Percentiles rank a stretch among this genome's conserved stretches.
These are phyloP conservation scores for Diutina mesorugosa DNA, from an alignment of 1,139 yeast genomes.

Conservation along the genomic window DNA sequence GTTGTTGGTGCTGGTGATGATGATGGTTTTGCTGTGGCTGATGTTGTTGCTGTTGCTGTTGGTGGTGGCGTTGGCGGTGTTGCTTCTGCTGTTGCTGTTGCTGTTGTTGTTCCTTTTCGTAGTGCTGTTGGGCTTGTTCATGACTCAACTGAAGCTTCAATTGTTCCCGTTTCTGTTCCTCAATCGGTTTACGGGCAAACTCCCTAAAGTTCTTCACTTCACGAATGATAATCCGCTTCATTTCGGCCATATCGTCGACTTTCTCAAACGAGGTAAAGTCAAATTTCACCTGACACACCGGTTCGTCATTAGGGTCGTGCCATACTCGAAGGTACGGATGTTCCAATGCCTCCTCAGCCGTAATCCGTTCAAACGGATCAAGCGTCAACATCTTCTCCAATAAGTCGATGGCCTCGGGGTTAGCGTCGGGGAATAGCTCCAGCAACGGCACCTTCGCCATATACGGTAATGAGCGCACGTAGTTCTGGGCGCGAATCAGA, in stretches of 20 bases:
- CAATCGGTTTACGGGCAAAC: constrained; percentile 66
- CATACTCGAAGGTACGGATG: constrained; percentile 72
- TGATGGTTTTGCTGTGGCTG: constrained; percentile 4
- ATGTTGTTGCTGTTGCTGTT: constrained; percentile 8
- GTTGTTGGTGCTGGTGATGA: constrained; percentile 1
- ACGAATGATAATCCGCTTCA: constrained; percentile 66
- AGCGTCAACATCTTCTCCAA: constrained; percentile 53
- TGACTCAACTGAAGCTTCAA: constrained; percentile 23
- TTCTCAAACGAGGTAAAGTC: constrained; percentile 80
- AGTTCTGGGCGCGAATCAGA: constrained; percentile 82
- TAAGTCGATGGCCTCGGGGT: constrained; percentile 76
- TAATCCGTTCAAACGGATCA: constrained; percentile 55
- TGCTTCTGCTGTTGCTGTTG: constrained; percentile 9
- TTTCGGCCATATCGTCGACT: constrained; percentile 64
- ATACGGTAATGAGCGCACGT: constrained; percentile 73
- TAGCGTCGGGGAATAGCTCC: constrained; percentile 69
- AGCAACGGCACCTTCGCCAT: constrained; percentile 74
- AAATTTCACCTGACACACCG: constrained; percentile 69
- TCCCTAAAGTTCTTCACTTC: constrained; percentile 76
- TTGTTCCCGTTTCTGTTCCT: constrained; percentile 46
- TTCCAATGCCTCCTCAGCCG: constrained; percentile 47
- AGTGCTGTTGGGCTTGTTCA: constrained; percentile 16
- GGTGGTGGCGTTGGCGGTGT: constrained; percentile 6
- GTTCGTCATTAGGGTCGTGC: constrained; percentile 97
- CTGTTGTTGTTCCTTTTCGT: constrained; percentile 8